phyloP scores from a whole-genome alignment of 352 stramenopile species.

The Blastocystis sp. region DNA sequence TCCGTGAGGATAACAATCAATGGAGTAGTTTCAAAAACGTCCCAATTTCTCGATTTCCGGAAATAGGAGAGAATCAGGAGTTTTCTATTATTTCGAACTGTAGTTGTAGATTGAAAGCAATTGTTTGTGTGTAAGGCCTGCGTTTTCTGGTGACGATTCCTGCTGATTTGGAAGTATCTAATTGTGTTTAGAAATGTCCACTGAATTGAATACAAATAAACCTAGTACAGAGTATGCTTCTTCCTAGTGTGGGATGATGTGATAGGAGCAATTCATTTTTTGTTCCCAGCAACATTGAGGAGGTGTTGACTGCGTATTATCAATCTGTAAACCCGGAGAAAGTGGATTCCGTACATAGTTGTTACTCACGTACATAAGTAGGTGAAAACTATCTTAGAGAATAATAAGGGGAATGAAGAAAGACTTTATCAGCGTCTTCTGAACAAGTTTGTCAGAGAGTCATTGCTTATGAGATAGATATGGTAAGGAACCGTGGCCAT shows the following conservation, averaged over 20 bases:
- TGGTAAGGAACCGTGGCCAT: not conserved
- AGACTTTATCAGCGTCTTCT: not conserved
- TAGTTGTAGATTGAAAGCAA: too few relatives aligned
- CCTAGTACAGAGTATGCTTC: not conserved
- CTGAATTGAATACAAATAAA: not conserved
- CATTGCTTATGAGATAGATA: not conserved
- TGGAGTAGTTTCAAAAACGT: too few relatives aligned
- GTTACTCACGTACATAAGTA: not conserved
- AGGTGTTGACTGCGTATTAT: not conserved
- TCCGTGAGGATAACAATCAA: too few relatives aligned
- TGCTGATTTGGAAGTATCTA: not conserved
- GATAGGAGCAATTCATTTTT: not conserved
- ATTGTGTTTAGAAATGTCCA: not conserved
- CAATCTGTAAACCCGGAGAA: not conserved
- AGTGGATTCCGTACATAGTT: not conserved
- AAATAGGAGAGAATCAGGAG: too few relatives aligned
- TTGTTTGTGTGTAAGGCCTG: too few relatives aligned
- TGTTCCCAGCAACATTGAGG: not conserved
- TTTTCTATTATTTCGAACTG: too few relatives aligned
- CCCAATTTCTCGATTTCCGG: too few relatives aligned
- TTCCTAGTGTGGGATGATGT: not conserved
- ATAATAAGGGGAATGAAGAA: not conserved
- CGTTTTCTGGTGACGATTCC: too few relatives aligned
- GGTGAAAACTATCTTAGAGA: not conserved
- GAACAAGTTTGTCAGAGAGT: not conserved